Evolutionary conservation across 352 stramenopile genomes (phyloP), one percentile per base, ranked within the genome.

Genomic region (Phytophthora idaei): DNA sequence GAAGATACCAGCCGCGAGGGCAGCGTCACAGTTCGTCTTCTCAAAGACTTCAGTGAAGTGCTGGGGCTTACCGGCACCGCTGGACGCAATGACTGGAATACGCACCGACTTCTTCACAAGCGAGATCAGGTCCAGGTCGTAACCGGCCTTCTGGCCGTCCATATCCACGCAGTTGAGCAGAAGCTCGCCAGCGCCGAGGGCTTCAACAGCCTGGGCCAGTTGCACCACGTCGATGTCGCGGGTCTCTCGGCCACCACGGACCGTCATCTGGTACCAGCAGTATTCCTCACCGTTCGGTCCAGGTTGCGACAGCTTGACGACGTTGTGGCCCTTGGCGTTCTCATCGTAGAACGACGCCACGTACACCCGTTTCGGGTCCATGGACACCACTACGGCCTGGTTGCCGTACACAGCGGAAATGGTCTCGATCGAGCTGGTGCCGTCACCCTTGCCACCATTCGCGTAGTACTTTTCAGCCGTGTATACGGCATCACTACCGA

Each of bases 141-240:
- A 97, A 2, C 98, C 95, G 32, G 88, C 85, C 67, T 96, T 92
- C 64, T 99, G 97, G 34, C 97, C 97, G 76, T 99, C 97, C 91
- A 98, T 99, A 76, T 99, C 97, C 60, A 99, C 98, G 69, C 97
- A 99, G 74, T 99, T 99, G 7, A 99, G 77, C 79, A 99, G 89
- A 45, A 99, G 91, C 74, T 99, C 97, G 49, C 97, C 97, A 1
- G 97, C 97, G 29, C 97, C 97, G 4, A 99, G 85, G 32, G 83
- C 83, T 73, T 99, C 94, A 44, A 86, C 89, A 42, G 94, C 90
- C 76, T 97, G 88, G 5, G 85, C 87, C 27, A 97, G 73, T 47
- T 91, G 60, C 34, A 98, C 83, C 21, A 83, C 89, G 47, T 98
- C 92, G 34, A 98, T 89, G 47, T 93, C 80, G 17, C 92, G 83